phyloP scores from a whole-genome alignment of 2,329 filamentous ascomycete genomes.

The Trichoderma brevicompactum region DNA sequence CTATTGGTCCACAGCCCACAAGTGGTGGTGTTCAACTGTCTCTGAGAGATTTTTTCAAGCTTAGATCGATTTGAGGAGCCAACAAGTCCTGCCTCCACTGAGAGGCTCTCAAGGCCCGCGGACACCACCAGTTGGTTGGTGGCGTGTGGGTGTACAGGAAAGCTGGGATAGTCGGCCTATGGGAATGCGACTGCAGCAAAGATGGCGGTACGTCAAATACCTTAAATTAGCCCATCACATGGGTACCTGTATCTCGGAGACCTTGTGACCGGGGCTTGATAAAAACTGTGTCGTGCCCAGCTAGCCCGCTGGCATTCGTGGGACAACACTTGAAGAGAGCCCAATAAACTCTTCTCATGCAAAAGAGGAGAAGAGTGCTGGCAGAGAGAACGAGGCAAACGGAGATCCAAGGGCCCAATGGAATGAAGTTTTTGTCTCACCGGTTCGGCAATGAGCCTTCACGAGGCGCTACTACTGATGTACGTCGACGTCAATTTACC shows the following conservation, averaged over 20 bases:
- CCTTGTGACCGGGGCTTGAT: not conserved
- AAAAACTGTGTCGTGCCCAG: not conserved
- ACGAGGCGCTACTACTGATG: conserved; percentile 29
- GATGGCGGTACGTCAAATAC: not conserved
- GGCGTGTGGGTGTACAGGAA: conserved; percentile 2
- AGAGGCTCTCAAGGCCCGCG: not conserved
- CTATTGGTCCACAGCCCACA: conserved; percentile 21
- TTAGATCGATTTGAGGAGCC: not conserved
- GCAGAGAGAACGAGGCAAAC: not conserved
- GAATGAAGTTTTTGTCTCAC: conserved; percentile 2
- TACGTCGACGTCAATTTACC: conserved; percentile 29
- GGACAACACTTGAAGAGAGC: conserved; percentile 13
- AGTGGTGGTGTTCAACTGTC: conserved; percentile 8
- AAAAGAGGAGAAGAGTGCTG: not conserved
- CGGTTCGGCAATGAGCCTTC: conserved; percentile 13
- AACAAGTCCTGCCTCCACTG: not conserved
- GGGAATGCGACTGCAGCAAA: not conserved
- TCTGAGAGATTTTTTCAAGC: conserved; percentile 1
- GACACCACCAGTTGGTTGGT: conserved; percentile 10
- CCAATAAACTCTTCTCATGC: conserved; percentile 1
- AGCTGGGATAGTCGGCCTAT: not conserved
- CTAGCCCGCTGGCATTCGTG: conserved; percentile 3
- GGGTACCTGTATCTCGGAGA: not conserved
- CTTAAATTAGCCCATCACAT: not conserved
- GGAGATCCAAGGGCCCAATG: not conserved